Conservation (phyloP, 495 filamentous ascomycete genomes). For the Entonaema liquescens region DNA sequence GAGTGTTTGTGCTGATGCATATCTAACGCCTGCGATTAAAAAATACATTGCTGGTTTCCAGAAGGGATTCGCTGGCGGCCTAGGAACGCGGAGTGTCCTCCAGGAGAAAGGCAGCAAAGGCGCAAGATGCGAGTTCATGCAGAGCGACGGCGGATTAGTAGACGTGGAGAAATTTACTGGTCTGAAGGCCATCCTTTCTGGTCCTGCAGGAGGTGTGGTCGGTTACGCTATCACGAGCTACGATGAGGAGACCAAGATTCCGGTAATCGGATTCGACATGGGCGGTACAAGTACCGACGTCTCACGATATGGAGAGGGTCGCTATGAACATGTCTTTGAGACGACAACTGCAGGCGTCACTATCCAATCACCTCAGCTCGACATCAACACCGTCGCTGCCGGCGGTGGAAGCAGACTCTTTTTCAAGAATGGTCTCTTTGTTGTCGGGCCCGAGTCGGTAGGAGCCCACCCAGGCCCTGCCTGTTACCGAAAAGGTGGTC, state of each 20-base stretch:
- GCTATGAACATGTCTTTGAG: slow-evolving; percentile 97
- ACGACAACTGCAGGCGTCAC: slow-evolving; percentile 96
- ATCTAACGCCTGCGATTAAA: slow-evolving; percentile 93
- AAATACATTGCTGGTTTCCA: slow-evolving; percentile 94
- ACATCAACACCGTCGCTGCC: slow-evolving; percentile 84
- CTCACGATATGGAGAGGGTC: slow-evolving; percentile 84
- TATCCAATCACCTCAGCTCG: slow-evolving; percentile 93
- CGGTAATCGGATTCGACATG: slow-evolving; percentile 98
- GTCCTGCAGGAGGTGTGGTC: slow-evolving; percentile 84
- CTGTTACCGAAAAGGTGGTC: slow-evolving; percentile 52
- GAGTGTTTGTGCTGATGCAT: slow-evolving; percentile 93
- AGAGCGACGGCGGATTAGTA: slow-evolving; percentile 82
- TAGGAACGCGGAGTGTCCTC: slow-evolving; percentile 73
- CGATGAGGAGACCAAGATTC: slow-evolving; percentile 83
- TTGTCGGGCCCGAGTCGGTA: slow-evolving; percentile 52
- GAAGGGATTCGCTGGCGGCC: slow-evolving; percentile 73
- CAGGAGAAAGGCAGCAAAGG: slow-evolving; percentile 62
- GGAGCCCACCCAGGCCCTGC: slow-evolving; percentile 50
- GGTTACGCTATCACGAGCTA: slow-evolving; percentile 95
- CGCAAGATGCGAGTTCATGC: slow-evolving; percentile 85
- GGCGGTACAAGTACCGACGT: slow-evolving; percentile 93
- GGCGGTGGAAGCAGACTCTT: slow-evolving; percentile 53
- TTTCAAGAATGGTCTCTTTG: slow-evolving; percentile 51
- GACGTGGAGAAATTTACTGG: slow-evolving; percentile 80
- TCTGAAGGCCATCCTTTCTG: slow-evolving; percentile 78